Evolutionary conservation across 2,329 filamentous ascomycete genomes (phyloP).

Genomic region (Fusarium austroafricanum): DNA sequence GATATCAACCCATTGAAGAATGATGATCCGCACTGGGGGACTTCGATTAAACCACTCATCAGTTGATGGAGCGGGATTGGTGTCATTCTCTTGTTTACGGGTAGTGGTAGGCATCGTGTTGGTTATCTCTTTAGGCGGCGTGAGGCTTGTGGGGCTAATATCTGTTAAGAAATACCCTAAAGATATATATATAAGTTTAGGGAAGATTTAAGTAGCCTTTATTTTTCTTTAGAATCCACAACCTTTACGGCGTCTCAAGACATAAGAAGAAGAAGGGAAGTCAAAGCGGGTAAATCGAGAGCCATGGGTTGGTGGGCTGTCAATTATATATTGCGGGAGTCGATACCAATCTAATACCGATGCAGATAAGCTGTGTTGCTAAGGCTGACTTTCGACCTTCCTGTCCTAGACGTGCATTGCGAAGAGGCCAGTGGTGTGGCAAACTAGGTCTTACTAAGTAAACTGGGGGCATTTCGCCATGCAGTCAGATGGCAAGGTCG

Average conservation of each 20-base stretch:
- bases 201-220: too few species aligned
- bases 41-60: neutral
- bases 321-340: neutral
- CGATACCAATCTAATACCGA: too few species aligned
- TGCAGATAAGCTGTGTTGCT: neutral
- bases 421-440: neutral
- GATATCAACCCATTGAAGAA: slow-evolving; percentile 23
- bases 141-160: too few species aligned
- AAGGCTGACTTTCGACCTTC: neutral
- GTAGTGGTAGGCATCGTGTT: neutral
- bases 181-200: too few species aligned
- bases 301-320: neutral
- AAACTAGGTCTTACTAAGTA: neutral
- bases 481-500: neutral
- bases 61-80: fast-evolving
- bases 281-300: neutral
- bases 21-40: neutral
- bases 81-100: neutral
- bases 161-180: too few species aligned
- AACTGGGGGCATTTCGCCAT: neutral
- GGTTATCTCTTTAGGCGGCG: too few species aligned
- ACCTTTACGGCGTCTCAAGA: too few species aligned
- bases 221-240: too few species aligned
- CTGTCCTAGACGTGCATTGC: neutral
- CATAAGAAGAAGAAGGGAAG: neutral